Base-by-base conservation (phyloP, 2,329 filamentous ascomycete genomes). In the Microdochium bolleyi region DNA sequence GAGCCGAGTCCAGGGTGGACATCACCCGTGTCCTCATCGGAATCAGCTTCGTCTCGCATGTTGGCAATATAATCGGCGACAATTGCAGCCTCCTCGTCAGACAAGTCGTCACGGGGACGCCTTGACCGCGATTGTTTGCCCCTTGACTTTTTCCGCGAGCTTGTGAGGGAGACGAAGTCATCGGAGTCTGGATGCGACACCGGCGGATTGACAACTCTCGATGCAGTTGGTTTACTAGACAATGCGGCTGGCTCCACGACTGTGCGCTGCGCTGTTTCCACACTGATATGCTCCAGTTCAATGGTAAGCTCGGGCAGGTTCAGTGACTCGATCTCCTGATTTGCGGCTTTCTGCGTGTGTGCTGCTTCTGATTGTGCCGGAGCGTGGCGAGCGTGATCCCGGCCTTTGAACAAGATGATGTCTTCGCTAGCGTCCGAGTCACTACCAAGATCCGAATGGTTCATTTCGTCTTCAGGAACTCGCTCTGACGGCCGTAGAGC, bases 1-100 rank as follows among this genome's bases (percentile, higher is more conserved):
- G 59, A 58, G 13, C 57, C 60, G 14, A 62, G 52, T 11, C 57
- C 58, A 25, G 53, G 51, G 37, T 62, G 56, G 13, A 64, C 61
- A 3, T 62, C 57, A 10, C 64, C 57, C 10, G 56, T 58, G 7
- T 65, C 64, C 14, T 66, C 63, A 19, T 62, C 61, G 49, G 63
- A 56, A 19, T 55, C 50, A 2, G 71, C 73, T 49, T 76, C 74
- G 1, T 74, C 74, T 19, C 68, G 69, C 61, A 88, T 75, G 56
- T 90, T 89, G 46, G 80, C 77, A 61, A 89, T 84, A 60, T 91
- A 91, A 61, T 92, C 88, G 1, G 80, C 78, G 59, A 84, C 69
- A 44, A 83, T 72, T 1, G 75, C 78, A 38, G 84, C 80, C 19
- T 85, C 77, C 8, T 77, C 73, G 2, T 66, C 67, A 13, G 58